These are phyloP conservation scores for Wickerhamiella nectarea DNA, from an alignment of 805 yeast species.

Conservation along the genomic window DNA sequence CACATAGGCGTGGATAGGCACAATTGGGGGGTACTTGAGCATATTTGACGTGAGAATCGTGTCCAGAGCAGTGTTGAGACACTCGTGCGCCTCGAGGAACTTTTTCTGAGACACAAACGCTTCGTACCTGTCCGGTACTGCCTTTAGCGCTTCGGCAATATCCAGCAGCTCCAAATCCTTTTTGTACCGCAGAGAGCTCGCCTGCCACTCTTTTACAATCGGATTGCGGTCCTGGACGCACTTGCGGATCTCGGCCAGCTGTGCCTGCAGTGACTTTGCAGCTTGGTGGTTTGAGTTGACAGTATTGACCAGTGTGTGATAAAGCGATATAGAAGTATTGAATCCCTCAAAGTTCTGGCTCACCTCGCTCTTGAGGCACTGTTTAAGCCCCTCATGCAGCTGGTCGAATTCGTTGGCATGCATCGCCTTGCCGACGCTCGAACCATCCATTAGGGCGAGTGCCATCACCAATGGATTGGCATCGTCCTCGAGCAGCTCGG, in stretches of 20 bases:
- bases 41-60: slow-evolving; percentile 24
- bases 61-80: slow-evolving; percentile 33
- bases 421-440: slow-evolving; percentile 83
- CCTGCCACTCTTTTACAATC: slow-evolving; percentile 48
- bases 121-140: slow-evolving; percentile 52
- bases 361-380: slow-evolving; percentile 53
- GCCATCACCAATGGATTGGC: slow-evolving; percentile 81
- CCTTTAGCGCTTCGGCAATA: slow-evolving; percentile 46
- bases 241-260: slow-evolving; percentile 35
- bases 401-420: slow-evolving; percentile 51
- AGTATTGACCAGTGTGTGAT: slow-evolving; percentile 52
- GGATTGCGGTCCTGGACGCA: slow-evolving; percentile 44
- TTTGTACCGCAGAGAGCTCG: slow-evolving; percentile 44
- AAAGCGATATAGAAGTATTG: slow-evolving; percentile 74
- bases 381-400: slow-evolving; percentile 42
- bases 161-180: slow-evolving; percentile 60
- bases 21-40: slow-evolving; percentile 22
- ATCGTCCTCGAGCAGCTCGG: slow-evolving; percentile 34
- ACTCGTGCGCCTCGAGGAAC: slow-evolving; percentile 49
- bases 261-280: slow-evolving; percentile 35
- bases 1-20: slow-evolving; percentile 23
- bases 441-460: slow-evolving; percentile 64
- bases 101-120: slow-evolving; percentile 52
- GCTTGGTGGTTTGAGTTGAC: slow-evolving; percentile 53
- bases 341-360: slow-evolving; percentile 53